A percentile compares a stretch with the other conserved stretches of the same genome.
Conservation (phyloP, 345 rosid species). For the Microcos paniculata region DNA sequence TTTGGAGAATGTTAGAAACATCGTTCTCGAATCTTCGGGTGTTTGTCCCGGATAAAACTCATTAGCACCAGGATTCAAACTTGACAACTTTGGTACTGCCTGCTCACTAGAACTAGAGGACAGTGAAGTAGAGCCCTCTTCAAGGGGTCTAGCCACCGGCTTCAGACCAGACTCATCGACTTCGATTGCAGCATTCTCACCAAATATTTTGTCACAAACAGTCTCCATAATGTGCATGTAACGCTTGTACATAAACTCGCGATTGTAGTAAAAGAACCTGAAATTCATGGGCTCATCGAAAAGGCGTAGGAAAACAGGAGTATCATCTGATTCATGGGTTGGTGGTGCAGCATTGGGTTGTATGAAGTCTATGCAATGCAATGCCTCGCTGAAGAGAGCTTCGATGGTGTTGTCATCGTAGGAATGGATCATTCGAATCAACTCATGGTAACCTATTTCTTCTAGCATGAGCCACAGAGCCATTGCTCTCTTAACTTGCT, state of each 20-base stretch:
- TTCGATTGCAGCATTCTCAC: slow-evolving; percentile 25
- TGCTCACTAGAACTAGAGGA: not conserved
- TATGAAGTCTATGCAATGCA: slow-evolving; percentile 22
- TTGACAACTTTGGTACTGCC: not conserved
- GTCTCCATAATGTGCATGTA: slow-evolving; percentile 28
- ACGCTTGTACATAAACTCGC: slow-evolving; percentile 22
- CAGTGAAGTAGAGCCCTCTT: not conserved
- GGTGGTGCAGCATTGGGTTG: slow-evolving; percentile 13
- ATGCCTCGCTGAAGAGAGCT: slow-evolving; percentile 21
- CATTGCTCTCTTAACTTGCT: slow-evolving; percentile 25
- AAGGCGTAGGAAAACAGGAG: slow-evolving; percentile 9
- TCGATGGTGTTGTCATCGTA: slow-evolving; percentile 23
- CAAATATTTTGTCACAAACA: slow-evolving; percentile 36
- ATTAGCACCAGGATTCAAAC: slow-evolving; percentile 20
- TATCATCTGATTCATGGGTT: not conserved
- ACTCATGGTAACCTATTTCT: slow-evolving; percentile 31
- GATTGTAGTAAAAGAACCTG: slow-evolving; percentile 26
- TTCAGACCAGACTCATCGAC: slow-evolving; percentile 28
- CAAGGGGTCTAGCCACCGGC: slow-evolving; percentile 3
- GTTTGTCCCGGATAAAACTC: slow-evolving; percentile 17
- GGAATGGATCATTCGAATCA: slow-evolving; percentile 26
- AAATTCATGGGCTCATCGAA: slow-evolving; percentile 20
- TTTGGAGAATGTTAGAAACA: slow-evolving; percentile 37
- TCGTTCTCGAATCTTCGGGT: slow-evolving; percentile 22
- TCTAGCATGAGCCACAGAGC: slow-evolving; percentile 34